Percentiles rank a stretch among this genome's conserved stretches.
These are phyloP conservation scores for Cercospora sojina DNA, from an alignment of 2,329 filamentous ascomycete genomes.

Conservation along the genomic window DNA sequence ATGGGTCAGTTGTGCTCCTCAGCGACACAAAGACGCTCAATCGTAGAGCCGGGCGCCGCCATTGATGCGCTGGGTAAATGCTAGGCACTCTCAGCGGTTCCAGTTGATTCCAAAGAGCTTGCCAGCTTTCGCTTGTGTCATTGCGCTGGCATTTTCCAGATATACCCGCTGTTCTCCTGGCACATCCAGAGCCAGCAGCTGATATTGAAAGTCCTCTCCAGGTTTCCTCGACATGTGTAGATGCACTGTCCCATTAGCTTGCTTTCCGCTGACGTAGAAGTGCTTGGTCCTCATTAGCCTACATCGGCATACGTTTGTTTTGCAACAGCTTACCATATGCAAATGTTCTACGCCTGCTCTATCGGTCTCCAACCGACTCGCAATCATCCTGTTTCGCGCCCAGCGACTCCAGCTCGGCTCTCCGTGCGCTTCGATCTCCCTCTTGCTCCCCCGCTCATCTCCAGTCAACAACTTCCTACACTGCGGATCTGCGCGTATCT, in stretches of 20 bases:
- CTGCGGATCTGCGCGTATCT: slow-evolving; percentile 68
- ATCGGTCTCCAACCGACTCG: slow-evolving; percentile 61
- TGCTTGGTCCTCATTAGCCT: slow-evolving; percentile 43
- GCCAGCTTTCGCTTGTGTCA: slow-evolving; percentile 37
- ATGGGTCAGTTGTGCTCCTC: not conserved
- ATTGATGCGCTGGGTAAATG: not conserved
- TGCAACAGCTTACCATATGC: slow-evolving; percentile 53
- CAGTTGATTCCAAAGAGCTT: slow-evolving; percentile 65
- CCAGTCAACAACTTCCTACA: slow-evolving; percentile 75
- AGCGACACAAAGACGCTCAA: not conserved
- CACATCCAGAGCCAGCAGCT: slow-evolving; percentile 76
- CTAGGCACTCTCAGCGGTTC: slow-evolving; percentile 35
- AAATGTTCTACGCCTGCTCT: slow-evolving; percentile 75
- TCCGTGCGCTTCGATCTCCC: slow-evolving; percentile 74
- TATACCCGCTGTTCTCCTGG: slow-evolving; percentile 64
- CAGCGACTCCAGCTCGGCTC: slow-evolving; percentile 80
- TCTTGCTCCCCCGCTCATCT: slow-evolving; percentile 51
- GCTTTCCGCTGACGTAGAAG: slow-evolving; percentile 80
- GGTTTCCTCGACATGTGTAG: slow-evolving; percentile 73
- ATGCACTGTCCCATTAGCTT: slow-evolving; percentile 69
- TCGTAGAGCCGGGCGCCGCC: not conserved
- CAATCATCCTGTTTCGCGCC: slow-evolving; percentile 63
- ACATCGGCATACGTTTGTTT: not conserved
- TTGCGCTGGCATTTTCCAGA: slow-evolving; percentile 61
- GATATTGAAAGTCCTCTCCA: slow-evolving; percentile 69